Percentiles rank a stretch among this genome's conserved stretches.
These are phyloP conservation scores for Marasmius sp. DNA, from an alignment of 1,284 basidiomycete genomes.

Conservation along the genomic window DNA sequence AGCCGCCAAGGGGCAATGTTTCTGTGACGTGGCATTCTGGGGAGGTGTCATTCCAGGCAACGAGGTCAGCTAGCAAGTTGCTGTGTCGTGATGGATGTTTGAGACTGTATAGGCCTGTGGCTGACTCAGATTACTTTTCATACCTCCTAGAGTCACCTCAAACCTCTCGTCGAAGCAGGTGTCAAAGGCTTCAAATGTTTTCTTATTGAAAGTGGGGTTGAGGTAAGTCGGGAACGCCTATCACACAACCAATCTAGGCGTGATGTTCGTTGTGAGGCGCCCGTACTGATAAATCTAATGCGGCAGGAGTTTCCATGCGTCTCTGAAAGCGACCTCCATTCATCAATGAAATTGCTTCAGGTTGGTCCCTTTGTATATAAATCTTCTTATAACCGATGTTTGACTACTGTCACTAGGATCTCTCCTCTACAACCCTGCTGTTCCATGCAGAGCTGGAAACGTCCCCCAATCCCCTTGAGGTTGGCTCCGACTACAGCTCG, in stretches of 20 bases:
- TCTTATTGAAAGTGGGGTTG: constrained; percentile 90
- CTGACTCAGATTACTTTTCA: neutral
- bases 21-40: constrained; percentile 92
- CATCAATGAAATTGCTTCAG: constrained; percentile 74
- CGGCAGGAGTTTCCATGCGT: constrained; percentile 89
- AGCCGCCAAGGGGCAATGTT: constrained; percentile 74
- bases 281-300: constrained; percentile 1
- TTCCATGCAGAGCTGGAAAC: constrained; percentile 89
- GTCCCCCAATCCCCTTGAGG: constrained; percentile 5
- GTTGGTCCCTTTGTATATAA: constrained; percentile 37
- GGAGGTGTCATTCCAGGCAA: constrained; percentile 92
- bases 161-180: constrained; percentile 70
- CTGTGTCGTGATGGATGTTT: neutral
- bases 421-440: constrained; percentile 64
- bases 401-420: neutral
- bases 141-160: constrained; percentile 56
- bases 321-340: constrained; percentile 61
- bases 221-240: constrained; percentile 46
- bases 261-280: neutral
- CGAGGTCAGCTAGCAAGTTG: constrained; percentile 44
- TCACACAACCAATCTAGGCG: neutral
- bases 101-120: neutral
- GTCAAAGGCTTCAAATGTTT: constrained; percentile 97
- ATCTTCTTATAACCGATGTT: neutral
- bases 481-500: constrained; percentile 41